Conservation (phyloP, 2,329 filamentous ascomycete species). For the Phaeomoniella chlamydospora region DNA sequence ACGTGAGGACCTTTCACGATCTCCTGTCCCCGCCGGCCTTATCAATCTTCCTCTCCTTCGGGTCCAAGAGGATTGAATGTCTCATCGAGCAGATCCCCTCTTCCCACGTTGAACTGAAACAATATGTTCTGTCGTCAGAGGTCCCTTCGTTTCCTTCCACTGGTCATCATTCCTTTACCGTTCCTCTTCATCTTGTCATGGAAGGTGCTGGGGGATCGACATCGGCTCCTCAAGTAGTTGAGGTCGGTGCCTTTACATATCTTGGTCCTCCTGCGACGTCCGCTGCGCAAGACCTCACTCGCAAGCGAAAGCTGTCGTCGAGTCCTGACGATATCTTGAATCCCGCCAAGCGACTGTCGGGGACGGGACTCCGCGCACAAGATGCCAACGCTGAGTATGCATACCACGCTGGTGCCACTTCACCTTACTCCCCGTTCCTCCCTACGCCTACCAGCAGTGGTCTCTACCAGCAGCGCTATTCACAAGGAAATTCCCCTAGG, state of each 20-base stretch:
- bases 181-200: conserved; percentile 46
- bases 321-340: conserved; percentile 32
- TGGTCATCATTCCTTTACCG: conserved; percentile 37
- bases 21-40: conserved; percentile 42
- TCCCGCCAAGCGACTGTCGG: conserved; percentile 32
- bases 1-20: conserved; percentile 63
- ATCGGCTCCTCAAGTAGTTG: conserved; percentile 26
- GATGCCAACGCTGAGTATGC: conserved; percentile 40
- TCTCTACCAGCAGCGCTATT: conserved; percentile 23
- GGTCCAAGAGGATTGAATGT: conserved; percentile 57
- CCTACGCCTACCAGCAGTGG: conserved; percentile 30
- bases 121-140: conserved; percentile 58
- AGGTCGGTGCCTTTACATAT: conserved; percentile 50
- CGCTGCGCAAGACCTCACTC: conserved; percentile 23
- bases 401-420: conserved; percentile 27
- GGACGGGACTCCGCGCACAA: conserved; percentile 26
- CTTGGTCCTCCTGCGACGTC: conserved; percentile 29
- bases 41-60: conserved; percentile 19
- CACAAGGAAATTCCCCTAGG: conserved; percentile 23
- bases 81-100: conserved; percentile 47
- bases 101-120: conserved; percentile 41
- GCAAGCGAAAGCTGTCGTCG: conserved; percentile 42
- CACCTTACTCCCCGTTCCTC: conserved; percentile 34
- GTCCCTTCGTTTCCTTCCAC: conserved; percentile 52
- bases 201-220: conserved; percentile 30